Evolutionary conservation across 129 eudicot species (phyloP).

Genomic region (Flaveria linearis): DNA sequence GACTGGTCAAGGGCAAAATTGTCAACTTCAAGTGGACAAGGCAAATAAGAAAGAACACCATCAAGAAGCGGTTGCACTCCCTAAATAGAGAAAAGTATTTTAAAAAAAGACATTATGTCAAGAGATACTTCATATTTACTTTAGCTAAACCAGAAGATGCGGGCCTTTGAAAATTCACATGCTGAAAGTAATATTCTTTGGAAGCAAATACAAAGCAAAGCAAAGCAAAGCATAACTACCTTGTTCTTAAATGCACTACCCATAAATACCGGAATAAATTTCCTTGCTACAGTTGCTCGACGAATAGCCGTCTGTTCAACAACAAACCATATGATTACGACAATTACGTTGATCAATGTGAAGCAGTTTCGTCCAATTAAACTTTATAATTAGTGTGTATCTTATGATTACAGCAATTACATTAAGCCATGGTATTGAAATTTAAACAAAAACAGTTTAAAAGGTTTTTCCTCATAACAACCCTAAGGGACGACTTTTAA

Average conservation of each 20-base stretch:
- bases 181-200: neutral
- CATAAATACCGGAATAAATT: constrained; percentile 96
- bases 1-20: constrained; percentile 95
- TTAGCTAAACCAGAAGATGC: neutral
- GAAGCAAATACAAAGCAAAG: neutral
- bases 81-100: constrained; percentile 26
- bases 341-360: neutral
- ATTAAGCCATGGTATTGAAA: neutral
- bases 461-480: neutral
- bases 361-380: neutral
- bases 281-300: constrained; percentile 81
- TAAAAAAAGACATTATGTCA: neutral
- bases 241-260: constrained; percentile 99
- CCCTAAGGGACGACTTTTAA: neutral
- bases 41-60: constrained; percentile 86
- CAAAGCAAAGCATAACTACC: constrained; percentile 40
- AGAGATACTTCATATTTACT: neutral
- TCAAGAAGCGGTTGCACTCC: constrained; percentile 98
- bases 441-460: neutral
- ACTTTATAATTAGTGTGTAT: neutral
- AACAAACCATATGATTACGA: neutral
- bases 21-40: constrained; percentile 89
- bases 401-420: neutral
- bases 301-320: constrained; percentile 82
- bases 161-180: neutral